These are phyloP conservation scores for Fraxinus americana DNA, from an alignment of 257 asterid genomes.

Conservation along the genomic window DNA sequence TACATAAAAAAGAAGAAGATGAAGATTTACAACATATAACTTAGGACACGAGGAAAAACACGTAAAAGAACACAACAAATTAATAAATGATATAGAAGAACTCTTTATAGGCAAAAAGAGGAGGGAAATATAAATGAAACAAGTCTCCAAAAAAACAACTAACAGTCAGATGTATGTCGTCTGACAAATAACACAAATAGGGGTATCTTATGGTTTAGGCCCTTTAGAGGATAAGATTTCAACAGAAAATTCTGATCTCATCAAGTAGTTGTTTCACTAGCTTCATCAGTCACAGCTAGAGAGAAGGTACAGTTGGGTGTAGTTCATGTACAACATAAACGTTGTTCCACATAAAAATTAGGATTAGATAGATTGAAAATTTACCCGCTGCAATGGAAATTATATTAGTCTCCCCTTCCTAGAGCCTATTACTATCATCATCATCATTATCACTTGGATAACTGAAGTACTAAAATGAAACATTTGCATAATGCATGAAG, in stretches of 20 bases:
- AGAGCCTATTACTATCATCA: neutral
- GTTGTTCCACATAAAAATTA: neutral
- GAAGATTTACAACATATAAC: constrained; percentile 14
- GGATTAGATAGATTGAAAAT: neutral
- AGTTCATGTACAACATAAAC: neutral
- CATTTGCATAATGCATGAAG: constrained; percentile 6
- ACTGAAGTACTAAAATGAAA: neutral
- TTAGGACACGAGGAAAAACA: constrained; percentile 11
- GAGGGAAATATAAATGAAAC: constrained; percentile 1
- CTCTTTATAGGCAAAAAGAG: neutral
- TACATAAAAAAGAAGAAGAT: constrained; percentile 32
- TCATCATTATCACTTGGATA: neutral
- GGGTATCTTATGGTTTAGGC: neutral
- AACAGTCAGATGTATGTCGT: constrained; percentile 5
- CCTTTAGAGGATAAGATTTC: neutral
- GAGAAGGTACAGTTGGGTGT: neutral
- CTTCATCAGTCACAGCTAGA: neutral
- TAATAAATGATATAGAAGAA: constrained; percentile 3
- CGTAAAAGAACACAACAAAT: constrained; percentile 15
- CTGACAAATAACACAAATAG: neutral
- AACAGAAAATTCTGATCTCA: neutral
- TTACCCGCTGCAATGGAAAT: neutral
- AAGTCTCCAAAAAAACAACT: constrained; percentile 5
- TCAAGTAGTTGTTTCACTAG: neutral
- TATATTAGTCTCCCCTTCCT: neutral